These are phyloP conservation scores for Beta macrorhiza DNA, from an alignment of 179 eudicot species.

Conservation along the genomic window DNA sequence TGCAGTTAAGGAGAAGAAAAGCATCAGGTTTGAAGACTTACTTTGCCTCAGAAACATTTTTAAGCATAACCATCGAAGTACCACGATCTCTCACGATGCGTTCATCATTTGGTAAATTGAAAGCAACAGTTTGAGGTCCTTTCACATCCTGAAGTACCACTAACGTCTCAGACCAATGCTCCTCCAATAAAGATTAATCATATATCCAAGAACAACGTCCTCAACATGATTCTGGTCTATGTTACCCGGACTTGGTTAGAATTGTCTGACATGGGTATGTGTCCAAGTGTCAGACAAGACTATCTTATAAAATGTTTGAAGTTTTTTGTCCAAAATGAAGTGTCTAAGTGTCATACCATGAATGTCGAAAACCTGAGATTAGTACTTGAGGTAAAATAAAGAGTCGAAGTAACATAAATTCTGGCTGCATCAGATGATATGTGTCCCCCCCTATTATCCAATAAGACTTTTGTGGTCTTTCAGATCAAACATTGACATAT, in stretches of 20 bases:
- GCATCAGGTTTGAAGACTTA: slow-evolving; percentile 35
- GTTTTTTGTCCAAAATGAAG: too few relatives aligned
- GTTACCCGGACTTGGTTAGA: too few relatives aligned
- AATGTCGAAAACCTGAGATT: too few relatives aligned
- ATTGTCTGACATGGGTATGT: too few relatives aligned
- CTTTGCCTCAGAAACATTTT: slow-evolving; percentile 99
- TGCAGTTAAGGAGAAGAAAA: slow-evolving; percentile 15
- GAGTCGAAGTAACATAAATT: too few relatives aligned
- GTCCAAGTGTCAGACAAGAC: too few relatives aligned
- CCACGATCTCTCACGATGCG: slow-evolving; percentile 94
- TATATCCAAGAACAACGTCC: not conserved
- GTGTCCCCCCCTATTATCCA: not conserved
- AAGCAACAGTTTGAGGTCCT: slow-evolving; percentile 99
- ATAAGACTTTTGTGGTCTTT: not conserved
- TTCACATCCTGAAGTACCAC: slow-evolving; percentile 73
- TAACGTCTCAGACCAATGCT: not conserved
- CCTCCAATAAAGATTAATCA: not conserved
- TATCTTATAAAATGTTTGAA: too few relatives aligned
- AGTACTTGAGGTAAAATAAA: too few relatives aligned
- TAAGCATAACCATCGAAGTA: slow-evolving; percentile 97
- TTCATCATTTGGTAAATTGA: slow-evolving; percentile 98
- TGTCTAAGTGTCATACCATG: too few relatives aligned
- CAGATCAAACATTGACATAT: not conserved
- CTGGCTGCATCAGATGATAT: not conserved
- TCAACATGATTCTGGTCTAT: not conserved